These are phyloP conservation scores for Apiospora phragmitis DNA, from an alignment of 2,329 filamentous ascomycete species.

Conservation along the genomic window DNA sequence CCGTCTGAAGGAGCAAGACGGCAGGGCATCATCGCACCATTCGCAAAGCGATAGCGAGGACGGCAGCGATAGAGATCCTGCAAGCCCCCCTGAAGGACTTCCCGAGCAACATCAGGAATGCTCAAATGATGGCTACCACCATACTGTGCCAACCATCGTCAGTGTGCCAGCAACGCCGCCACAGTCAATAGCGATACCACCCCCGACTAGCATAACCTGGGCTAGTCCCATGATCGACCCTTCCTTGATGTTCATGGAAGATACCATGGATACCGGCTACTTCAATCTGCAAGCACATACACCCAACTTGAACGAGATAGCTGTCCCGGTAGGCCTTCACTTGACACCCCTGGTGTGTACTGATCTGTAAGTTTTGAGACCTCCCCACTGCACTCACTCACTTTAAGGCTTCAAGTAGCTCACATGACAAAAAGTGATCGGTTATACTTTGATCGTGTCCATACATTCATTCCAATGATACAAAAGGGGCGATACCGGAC, in stretches of 20 bases:
- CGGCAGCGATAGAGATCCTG: slow-evolving; percentile 9
- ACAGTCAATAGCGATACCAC: not conserved
- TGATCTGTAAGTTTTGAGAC: slow-evolving; percentile 7
- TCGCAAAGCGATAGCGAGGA: slow-evolving; percentile 6
- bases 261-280: no score
- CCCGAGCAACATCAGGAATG: not conserved
- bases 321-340: slow-evolving; percentile 7
- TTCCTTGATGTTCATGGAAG: not conserved
- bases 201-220: not conserved
- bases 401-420: not conserved
- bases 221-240: not conserved
- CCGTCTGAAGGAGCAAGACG: not conserved
- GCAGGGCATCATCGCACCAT: not conserved
- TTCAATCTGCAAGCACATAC: not conserved
- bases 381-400: no score
- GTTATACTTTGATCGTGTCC: slow-evolving; percentile 30
- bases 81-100: not conserved
- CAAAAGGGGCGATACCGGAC: slow-evolving; percentile 26
- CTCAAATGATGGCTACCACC: not conserved
- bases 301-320: not conserved
- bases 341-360: slow-evolving; percentile 20
- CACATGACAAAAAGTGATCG: not conserved
- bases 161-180: not conserved
- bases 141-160: not conserved
- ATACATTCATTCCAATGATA: slow-evolving; percentile 29